These are phyloP conservation scores for Rhodofomes roseus DNA, from an alignment of 1,284 basidiomycete species.

Conservation along the genomic window DNA sequence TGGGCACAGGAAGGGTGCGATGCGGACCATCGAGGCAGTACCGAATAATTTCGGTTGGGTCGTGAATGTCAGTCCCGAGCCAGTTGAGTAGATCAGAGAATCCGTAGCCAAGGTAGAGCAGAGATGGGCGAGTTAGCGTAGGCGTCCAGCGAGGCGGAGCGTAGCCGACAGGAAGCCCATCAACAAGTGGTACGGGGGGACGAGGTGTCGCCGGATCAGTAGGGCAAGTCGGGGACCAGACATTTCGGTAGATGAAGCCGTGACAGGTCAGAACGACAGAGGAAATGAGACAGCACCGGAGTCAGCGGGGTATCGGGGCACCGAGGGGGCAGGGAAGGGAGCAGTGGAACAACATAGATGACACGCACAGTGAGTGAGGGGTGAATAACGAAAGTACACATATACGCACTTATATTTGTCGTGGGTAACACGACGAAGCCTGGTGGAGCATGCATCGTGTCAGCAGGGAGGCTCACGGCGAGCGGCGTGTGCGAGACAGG, in stretches of 20 bases:
- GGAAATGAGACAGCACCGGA: background rate
- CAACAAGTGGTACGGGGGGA: background rate
- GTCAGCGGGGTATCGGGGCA: background rate
- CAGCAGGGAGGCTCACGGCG: slow-evolving; percentile 7
- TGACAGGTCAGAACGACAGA: background rate
- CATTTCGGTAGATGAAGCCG: background rate
- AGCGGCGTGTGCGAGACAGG: background rate
- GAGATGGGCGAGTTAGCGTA: background rate
- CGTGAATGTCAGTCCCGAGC: too few species aligned
- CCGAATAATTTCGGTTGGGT: too few species aligned
- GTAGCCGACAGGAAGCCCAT: background rate
- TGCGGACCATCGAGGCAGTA: background rate
- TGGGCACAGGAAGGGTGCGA: background rate
- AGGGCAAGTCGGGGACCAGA: background rate
- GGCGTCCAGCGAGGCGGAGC: background rate
- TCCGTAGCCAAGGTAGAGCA: background rate
- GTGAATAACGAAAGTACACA: background rate
- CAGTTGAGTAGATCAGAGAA: background rate
- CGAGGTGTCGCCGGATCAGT: background rate
- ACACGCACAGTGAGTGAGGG: background rate
- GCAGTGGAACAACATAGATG: background rate
- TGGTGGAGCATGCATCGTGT: slow-evolving; percentile 18
- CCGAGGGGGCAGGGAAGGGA: background rate
- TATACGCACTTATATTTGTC: background rate
- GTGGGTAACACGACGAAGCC: slow-evolving; percentile 36